Conservation (phyloP, 768 basidiomycete species). For the Paxillus involutus region DNA sequence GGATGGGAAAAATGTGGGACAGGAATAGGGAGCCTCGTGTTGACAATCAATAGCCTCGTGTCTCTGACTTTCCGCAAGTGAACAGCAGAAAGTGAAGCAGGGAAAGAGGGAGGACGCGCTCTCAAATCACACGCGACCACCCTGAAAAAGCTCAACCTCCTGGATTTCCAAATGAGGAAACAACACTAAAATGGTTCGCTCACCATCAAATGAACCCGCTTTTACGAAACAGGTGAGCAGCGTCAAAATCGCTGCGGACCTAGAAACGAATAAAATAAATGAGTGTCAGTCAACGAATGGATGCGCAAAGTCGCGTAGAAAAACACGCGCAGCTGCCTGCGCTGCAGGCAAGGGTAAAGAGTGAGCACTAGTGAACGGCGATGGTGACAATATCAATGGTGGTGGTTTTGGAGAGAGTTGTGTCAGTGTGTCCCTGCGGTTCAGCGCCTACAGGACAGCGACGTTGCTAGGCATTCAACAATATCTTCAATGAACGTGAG, state of each 20-base stretch:
- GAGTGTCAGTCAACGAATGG: slow-evolving; percentile 10
- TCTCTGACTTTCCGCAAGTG: slow-evolving; percentile 41
- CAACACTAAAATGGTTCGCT: slow-evolving; percentile 19
- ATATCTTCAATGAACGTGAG: slow-evolving; percentile 2
- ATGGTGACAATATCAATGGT: neutral
- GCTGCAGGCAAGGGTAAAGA: slow-evolving; percentile 3
- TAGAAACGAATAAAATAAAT: neutral
- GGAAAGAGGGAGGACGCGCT: slow-evolving; percentile 19
- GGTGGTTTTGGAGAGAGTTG: slow-evolving; percentile 1
- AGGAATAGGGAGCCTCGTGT: slow-evolving; percentile 48
- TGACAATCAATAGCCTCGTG: slow-evolving; percentile 47
- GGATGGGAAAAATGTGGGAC: slow-evolving; percentile 4
- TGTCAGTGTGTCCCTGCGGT: neutral
- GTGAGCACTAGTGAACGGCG: neutral
- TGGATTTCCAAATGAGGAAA: slow-evolving; percentile 29
- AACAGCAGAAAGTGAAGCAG: slow-evolving; percentile 28
- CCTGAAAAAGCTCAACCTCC: slow-evolving; percentile 35
- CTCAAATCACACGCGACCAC: slow-evolving; percentile 27
- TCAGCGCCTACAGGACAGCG: neutral
- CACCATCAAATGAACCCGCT: slow-evolving; percentile 20
- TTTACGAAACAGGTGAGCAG: slow-evolving; percentile 13
- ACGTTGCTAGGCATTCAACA: slow-evolving; percentile 27
- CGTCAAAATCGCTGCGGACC: neutral
- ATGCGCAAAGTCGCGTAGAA: neutral
- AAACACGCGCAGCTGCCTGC: slow-evolving; percentile 10